phyloP scores from a whole-genome alignment of 225 moss, liverwort and hornwort genomes.

The Sphagnum contortum region DNA sequence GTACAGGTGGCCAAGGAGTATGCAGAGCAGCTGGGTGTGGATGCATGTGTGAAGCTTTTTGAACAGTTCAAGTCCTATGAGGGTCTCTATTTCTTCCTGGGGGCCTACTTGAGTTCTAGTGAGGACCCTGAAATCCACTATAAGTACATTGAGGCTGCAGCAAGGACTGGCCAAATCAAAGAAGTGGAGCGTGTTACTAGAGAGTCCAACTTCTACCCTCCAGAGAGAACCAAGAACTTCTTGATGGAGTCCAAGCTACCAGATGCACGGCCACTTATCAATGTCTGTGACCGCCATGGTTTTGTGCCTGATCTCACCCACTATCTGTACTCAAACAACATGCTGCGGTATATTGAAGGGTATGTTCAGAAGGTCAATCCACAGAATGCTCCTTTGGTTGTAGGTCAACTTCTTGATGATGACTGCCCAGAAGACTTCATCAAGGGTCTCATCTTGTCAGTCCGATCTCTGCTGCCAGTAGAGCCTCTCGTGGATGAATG shows the following conservation, averaged over 20 bases:
- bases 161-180: slow-evolving; percentile 98
- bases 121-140: slow-evolving; percentile 99
- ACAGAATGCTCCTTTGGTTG: slow-evolving; percentile 84
- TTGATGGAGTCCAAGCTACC: slow-evolving; percentile 98
- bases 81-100: slow-evolving; percentile 97
- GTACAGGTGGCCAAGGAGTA: slow-evolving; percentile 99
- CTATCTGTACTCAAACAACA: slow-evolving; percentile 88
- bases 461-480: slow-evolving; percentile 89
- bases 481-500: slow-evolving; percentile 95
- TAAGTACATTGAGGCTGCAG: slow-evolving; percentile 98
- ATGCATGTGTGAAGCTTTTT: slow-evolving; percentile 88
- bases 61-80: slow-evolving; percentile 98
- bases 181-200: slow-evolving; percentile 99
- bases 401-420: slow-evolving; percentile 97
- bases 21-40: slow-evolving; percentile 90
- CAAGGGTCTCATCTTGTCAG: slow-evolving; percentile 91
- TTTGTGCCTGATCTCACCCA: slow-evolving; percentile 99
- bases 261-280: slow-evolving; percentile 95
- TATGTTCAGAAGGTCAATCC: slow-evolving; percentile 99
- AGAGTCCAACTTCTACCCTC: slow-evolving; percentile 95
- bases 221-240: slow-evolving; percentile 96
- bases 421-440: slow-evolving; percentile 98
- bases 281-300: slow-evolving; percentile 95
- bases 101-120: slow-evolving; percentile 82
- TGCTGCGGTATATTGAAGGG: slow-evolving; percentile 98